Percentiles rank a stretch among this genome's conserved stretches.
phyloP scores from a whole-genome alignment of 495 filamentous ascomycete species.

The Podospora pseudoanserina region DNA sequence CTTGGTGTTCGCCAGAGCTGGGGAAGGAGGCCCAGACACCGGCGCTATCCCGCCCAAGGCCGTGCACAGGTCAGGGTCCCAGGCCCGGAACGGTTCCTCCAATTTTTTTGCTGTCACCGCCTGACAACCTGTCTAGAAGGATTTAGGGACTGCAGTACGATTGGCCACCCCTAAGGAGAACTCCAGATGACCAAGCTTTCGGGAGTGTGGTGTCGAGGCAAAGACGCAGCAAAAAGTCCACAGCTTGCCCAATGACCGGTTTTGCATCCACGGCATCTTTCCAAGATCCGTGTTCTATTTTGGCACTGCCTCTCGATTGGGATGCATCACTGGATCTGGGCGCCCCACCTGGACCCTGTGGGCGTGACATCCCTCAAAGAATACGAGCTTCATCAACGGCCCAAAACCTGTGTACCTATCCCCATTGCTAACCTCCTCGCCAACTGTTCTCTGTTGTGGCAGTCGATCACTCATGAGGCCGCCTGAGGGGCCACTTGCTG shows the following conservation, averaged over 20 bases:
- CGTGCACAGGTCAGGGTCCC: background rate
- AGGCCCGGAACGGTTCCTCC: background rate
- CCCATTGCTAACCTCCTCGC: too few relatives aligned
- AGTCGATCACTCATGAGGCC: background rate
- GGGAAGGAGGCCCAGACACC: background rate
- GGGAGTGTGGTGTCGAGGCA: background rate
- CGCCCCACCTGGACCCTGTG: slow-evolving; percentile 6
- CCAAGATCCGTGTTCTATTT: slow-evolving; percentile 14
- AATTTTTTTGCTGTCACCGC: background rate
- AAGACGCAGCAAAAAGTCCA: background rate
- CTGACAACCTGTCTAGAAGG: background rate
- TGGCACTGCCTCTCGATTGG: slow-evolving; percentile 21
- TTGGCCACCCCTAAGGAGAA: background rate
- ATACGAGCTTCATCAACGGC: slow-evolving; percentile 12
- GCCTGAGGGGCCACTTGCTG: background rate
- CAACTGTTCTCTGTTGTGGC: background rate
- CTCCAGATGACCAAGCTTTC: background rate
- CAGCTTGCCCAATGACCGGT: slow-evolving; percentile 5
- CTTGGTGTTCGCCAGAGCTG: background rate
- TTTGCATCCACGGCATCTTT: too few relatives aligned
- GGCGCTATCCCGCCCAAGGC: background rate
- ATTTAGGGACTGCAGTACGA: background rate
- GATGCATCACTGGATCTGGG: slow-evolving; percentile 6
- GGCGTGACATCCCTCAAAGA: slow-evolving; percentile 3
- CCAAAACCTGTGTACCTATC: background rate